These are phyloP conservation scores for Nematodospora valgi DNA, from an alignment of 805 yeast genomes.

Conservation along the genomic window DNA sequence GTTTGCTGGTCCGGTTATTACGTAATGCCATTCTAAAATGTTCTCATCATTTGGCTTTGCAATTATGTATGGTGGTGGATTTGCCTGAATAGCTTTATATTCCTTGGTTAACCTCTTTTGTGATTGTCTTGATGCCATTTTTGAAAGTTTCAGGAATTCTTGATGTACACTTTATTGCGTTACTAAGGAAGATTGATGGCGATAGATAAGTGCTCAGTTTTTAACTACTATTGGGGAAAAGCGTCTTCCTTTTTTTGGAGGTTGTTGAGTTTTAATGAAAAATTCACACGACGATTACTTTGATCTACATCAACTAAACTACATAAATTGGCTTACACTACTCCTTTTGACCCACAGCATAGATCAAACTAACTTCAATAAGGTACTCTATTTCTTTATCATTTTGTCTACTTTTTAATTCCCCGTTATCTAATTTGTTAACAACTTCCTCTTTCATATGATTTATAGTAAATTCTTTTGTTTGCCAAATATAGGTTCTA, in stretches of 20 bases:
- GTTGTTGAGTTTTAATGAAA: too few species aligned
- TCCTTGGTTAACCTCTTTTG: slow-evolving; percentile 66
- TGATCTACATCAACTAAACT: too few species aligned
- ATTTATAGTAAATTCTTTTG: slow-evolving; percentile 18
- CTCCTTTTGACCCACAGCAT: slow-evolving; percentile 30
- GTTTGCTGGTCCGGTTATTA: slow-evolving; percentile 87
- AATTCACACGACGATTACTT: too few species aligned
- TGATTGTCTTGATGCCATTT: slow-evolving; percentile 40
- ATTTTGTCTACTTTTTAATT: slow-evolving; percentile 11
- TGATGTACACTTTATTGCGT: too few species aligned
- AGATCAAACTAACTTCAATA: slow-evolving; percentile 18
- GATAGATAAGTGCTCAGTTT: too few species aligned
- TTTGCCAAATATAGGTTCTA: slow-evolving; percentile 21
- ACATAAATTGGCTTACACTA: too few species aligned
- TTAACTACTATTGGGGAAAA: too few species aligned
- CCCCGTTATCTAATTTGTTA: slow-evolving; percentile 14
- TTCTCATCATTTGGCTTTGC: slow-evolving; percentile 88
- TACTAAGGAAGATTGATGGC: too few species aligned
- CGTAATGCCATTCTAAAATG: slow-evolving; percentile 90
- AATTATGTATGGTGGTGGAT: slow-evolving; percentile 78
- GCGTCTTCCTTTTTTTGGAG: too few species aligned
- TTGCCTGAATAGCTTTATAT: slow-evolving; percentile 69
- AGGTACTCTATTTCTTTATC: slow-evolving; percentile 13
- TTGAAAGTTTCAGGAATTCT: too few species aligned
- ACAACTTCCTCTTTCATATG: slow-evolving; percentile 18